These are phyloP conservation scores for Fusarium pseudocircinatum DNA, from an alignment of 2,329 filamentous ascomycete genomes.

Conservation along the genomic window DNA sequence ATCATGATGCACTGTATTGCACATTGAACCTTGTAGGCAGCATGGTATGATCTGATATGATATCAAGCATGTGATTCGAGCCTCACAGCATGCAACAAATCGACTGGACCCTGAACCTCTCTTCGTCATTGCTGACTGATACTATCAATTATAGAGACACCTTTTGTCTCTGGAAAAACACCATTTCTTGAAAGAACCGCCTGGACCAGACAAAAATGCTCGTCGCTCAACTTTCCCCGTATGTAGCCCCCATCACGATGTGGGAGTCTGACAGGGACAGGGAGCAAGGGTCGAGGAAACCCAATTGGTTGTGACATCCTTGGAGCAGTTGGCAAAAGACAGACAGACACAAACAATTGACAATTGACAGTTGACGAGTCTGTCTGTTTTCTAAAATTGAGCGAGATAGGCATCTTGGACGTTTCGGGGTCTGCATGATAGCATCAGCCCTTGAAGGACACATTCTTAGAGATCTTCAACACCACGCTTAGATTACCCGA, in stretches of 20 bases:
- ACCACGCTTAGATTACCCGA: slow-evolving; percentile 1
- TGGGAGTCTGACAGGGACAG: slow-evolving; percentile 4
- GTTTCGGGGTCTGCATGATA: slow-evolving; percentile 6
- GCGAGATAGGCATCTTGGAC: slow-evolving; percentile 10
- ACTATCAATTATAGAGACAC: background rate
- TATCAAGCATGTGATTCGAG: slow-evolving; percentile 18
- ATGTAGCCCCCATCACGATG: background rate
- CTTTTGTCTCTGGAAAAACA: background rate
- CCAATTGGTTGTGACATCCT: background rate
- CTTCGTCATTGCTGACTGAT: background rate
- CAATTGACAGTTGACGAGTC: slow-evolving; percentile 1
- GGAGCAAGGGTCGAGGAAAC: background rate
- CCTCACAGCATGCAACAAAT: background rate
- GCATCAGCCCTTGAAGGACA: slow-evolving; percentile 11
- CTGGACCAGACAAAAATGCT: background rate
- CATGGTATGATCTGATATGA: background rate
- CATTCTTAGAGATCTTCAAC: background rate
- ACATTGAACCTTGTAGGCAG: background rate
- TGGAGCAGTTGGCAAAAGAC: background rate
- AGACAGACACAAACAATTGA: background rate
- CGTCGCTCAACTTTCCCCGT: background rate
- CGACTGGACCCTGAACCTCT: too few species aligned
- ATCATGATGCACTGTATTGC: background rate
- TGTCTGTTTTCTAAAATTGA: background rate
- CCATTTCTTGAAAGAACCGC: background rate